Conservation (phyloP, 176 grass and related monocot species). For the barley (Hordeum vulgare) region MorexV3_pseudomolecules_assembly NC_058519.1:587008633-587009132, state of each 20-base stretch:
- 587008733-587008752: background rate
- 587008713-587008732: background rate
- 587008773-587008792: background rate
- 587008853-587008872: background rate
- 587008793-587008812: background rate
- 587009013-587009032: background rate
- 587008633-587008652: background rate
- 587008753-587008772: background rate
- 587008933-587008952: constrained; percentile 23
- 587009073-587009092: background rate
- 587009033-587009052: background rate
- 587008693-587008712: background rate
- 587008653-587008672: background rate
- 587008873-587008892: constrained; percentile 32
- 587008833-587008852: background rate
- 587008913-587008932: constrained; percentile 44
- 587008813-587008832: background rate
- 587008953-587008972: constrained; percentile 34
- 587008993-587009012: constrained; percentile 3
- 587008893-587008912: constrained; percentile 54
- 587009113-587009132: background rate
- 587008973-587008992: constrained; percentile 45
- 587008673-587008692: constrained; percentile 5
- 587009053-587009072: background rate
- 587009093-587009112: background rate